Evolutionary conservation across 768 basidiomycete genomes (phyloP).

Genomic region (Pleurotus cornucopiae): DNA sequence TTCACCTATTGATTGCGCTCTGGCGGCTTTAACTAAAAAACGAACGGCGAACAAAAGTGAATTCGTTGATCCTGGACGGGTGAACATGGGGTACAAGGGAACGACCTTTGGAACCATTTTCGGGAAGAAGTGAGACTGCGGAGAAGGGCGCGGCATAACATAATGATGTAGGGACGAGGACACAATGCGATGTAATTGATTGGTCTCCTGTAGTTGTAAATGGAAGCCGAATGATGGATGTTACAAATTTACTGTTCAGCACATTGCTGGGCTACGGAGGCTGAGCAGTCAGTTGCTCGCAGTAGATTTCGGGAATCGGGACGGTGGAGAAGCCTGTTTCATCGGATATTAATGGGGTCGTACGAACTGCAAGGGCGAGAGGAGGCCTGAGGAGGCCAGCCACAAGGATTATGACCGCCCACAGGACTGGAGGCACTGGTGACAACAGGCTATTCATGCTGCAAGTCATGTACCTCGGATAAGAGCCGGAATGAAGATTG

Average conservation of each 20-base stretch:
- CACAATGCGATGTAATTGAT: too few species aligned
- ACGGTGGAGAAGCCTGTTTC: not conserved
- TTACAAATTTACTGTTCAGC: too few species aligned
- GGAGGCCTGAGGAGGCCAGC: not conserved
- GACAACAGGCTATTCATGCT: too few species aligned
- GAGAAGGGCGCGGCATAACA: not conserved
- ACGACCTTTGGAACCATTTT: slow-evolving; percentile 46
- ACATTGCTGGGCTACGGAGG: too few species aligned
- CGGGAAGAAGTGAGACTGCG: slow-evolving; percentile 17
- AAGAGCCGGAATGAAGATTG: slow-evolving; percentile 4
- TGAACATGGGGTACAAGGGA: slow-evolving; percentile 42
- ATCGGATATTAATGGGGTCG: slow-evolving; percentile 1
- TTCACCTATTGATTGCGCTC: not conserved
- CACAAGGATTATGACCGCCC: not conserved
- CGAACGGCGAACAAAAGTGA: slow-evolving; percentile 19
- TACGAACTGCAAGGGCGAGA: not conserved
- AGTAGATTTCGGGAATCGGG: not conserved
- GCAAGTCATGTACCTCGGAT: not conserved
- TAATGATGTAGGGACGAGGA: not conserved
- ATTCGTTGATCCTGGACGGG: slow-evolving; percentile 51
- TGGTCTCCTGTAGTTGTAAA: too few species aligned
- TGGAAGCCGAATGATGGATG: too few species aligned
- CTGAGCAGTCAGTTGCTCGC: too few species aligned
- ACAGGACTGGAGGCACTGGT: too few species aligned
- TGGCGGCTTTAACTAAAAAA: not conserved